Base-by-base conservation (phyloP, 805 yeast genomes). In the Blastobotrys attinorum region DNA sequence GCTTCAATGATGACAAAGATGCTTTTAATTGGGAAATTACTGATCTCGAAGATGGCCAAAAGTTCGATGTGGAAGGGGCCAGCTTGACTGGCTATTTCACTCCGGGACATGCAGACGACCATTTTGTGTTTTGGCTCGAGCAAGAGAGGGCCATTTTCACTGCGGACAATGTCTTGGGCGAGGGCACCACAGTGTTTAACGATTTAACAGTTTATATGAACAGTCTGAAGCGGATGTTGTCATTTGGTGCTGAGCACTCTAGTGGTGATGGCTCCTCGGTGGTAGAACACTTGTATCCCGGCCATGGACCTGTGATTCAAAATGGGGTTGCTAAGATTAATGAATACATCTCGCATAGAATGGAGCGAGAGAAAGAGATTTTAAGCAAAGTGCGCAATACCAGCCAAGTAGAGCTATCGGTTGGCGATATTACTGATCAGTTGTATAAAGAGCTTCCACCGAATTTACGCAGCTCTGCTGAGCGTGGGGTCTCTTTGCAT, bases 21-120 rank as follows among this genome's bases (percentile, higher is more conserved):
- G 20, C 18, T 4, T 17, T 15, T 17, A 35, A 29, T 11, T 29
- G 18, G 20, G 37, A 15, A 33, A 23, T 13, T 21, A 27, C 22
- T 3, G 29, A 21, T 18, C 47, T 60, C 20, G 44, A 32, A 1
- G 62, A 56, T 32, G 63, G 59, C 22, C 54, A 59, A 38, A 41
- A 33, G 6, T 44, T 63, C 33, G 43, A 41, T 27, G 37, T 47
- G 2, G 50, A 43, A 8, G 59, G 55, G 3, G 66, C 22, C 18
- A 22, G 63, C 16, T 62, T 60, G 16, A 51, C 53, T 4, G 57
- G 59, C 3, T 46, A 56, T 23, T 52, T 50, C 45, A 60, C 65
- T 8, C 69, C 69, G 0, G 69, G 69, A 15, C 69, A 64, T 38
- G 54, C 66, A 21, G 58, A 51, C 17, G 69, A 64, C 48, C 69